phyloP scores from a whole-genome alignment of 1,139 yeast species.

The Williopsis jadinii region DNA sequence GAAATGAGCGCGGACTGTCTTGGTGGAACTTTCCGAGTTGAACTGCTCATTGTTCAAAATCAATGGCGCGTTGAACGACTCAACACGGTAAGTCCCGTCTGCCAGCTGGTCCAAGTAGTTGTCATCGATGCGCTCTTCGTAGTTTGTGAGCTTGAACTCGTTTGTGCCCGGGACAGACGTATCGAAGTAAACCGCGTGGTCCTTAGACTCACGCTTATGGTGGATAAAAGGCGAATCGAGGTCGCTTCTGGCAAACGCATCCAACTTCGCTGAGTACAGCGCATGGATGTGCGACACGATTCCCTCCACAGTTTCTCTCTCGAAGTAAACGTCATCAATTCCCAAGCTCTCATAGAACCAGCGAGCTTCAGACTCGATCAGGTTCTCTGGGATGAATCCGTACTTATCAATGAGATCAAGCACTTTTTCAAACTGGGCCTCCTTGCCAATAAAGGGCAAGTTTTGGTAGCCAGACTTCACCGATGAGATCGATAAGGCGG shows the following conservation, averaged over 20 bases:
- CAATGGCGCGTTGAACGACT: conserved; percentile 72
- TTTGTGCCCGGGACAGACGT: conserved; percentile 34
- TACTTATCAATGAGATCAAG: conserved; percentile 74
- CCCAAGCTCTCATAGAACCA: conserved; percentile 90
- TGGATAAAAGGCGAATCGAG: conserved; percentile 53
- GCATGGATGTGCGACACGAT: conserved; percentile 81
- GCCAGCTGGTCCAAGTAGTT: conserved; percentile 49
- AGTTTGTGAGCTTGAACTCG: conserved; percentile 33
- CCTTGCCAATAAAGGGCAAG: conserved; percentile 73
- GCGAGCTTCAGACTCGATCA: conserved; percentile 78
- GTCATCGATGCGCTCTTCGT: conserved; percentile 72
- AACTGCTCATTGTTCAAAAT: conserved; percentile 36
- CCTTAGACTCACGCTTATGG: conserved; percentile 63
- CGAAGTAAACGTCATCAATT: conserved; percentile 88
- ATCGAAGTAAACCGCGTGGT: conserved; percentile 90
- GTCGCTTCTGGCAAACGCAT: conserved; percentile 64
- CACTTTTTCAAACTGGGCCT: conserved; percentile 73
- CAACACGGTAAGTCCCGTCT: conserved; percentile 55
- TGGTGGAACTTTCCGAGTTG: conserved; percentile 24
- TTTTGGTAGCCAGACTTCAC: conserved; percentile 58
- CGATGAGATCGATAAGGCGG: conserved; percentile 32
- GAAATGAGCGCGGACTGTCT: conserved; percentile 72
- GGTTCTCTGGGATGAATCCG: conserved; percentile 83
- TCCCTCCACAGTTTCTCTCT: conserved; percentile 72
- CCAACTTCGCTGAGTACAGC: conserved; percentile 86